Evolutionary conservation across 306 rosid species (phyloP).

Genomic region (Vicia villosa): DNA sequence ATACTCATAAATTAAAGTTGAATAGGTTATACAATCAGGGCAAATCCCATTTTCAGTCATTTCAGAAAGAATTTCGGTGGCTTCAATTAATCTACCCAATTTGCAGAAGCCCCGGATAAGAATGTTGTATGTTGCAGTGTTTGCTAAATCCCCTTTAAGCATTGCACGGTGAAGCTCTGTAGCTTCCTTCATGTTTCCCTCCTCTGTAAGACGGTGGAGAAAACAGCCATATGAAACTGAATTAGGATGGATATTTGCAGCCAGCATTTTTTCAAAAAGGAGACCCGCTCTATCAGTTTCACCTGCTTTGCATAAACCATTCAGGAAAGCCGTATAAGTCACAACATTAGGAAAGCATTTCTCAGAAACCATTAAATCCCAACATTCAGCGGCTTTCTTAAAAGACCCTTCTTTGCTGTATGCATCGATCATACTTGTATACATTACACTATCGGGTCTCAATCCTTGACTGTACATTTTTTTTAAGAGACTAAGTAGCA

Average conservation of each 20-base stretch:
- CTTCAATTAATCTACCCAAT: slow-evolving; percentile 73
- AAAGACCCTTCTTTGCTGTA: slow-evolving; percentile 70
- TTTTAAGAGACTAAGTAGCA: slow-evolving; percentile 56
- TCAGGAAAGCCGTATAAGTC: slow-evolving; percentile 79
- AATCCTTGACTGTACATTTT: slow-evolving; percentile 68
- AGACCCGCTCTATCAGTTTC: slow-evolving; percentile 63
- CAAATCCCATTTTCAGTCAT: slow-evolving; percentile 67
- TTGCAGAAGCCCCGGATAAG: slow-evolving; percentile 85
- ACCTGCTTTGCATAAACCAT: slow-evolving; percentile 85
- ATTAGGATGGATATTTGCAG: slow-evolving; percentile 56
- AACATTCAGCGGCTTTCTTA: slow-evolving; percentile 60
- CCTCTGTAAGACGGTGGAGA: slow-evolving; percentile 65
- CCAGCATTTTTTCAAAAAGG: slow-evolving; percentile 66
- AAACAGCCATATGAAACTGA: slow-evolving; percentile 79
- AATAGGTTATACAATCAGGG: slow-evolving; percentile 84
- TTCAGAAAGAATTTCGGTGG: slow-evolving; percentile 60
- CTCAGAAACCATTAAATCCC: slow-evolving; percentile 79
- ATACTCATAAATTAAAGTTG: slow-evolving; percentile 78
- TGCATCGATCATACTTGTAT: slow-evolving; percentile 83
- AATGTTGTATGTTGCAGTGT: slow-evolving; percentile 75
- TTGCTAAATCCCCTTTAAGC: slow-evolving; percentile 65
- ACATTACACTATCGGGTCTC: slow-evolving; percentile 75
- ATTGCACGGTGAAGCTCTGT: slow-evolving; percentile 62
- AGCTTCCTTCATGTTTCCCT: slow-evolving; percentile 83
- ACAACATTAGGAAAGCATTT: slow-evolving; percentile 76